Percentiles rank a stretch among this genome's conserved stretches.
These are phyloP conservation scores for Colletotrichum sp. DNA, from an alignment of 2,329 filamentous ascomycete genomes.

Conservation along the genomic window DNA sequence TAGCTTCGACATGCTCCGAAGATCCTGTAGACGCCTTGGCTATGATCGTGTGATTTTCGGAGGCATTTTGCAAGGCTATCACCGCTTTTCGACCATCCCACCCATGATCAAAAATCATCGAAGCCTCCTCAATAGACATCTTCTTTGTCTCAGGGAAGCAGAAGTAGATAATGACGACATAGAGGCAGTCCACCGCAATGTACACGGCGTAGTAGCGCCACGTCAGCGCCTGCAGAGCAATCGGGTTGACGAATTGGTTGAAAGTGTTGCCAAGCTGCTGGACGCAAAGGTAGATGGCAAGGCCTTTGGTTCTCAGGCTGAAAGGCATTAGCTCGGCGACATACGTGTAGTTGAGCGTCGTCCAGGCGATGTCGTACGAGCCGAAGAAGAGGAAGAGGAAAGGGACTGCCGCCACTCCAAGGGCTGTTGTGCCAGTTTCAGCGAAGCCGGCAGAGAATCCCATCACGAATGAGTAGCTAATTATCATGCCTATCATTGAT, in stretches of 20 bases:
- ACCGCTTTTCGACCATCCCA: too few species aligned
- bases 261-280: conserved; percentile 19
- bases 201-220: conserved; percentile 48
- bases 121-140: neutral
- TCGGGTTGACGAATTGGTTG: conserved; percentile 40
- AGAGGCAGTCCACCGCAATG: conserved; percentile 32
- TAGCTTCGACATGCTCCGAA: too few species aligned
- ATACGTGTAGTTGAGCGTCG: conserved; percentile 47
- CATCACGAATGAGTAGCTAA: too few species aligned
- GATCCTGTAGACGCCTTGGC: too few species aligned
- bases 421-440: neutral
- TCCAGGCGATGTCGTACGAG: conserved; percentile 41
- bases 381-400: conserved; percentile 50
- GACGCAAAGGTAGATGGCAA: conserved; percentile 28
- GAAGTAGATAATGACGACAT: conserved; percentile 38
- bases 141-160: conserved; percentile 34
- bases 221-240: conserved; percentile 37
- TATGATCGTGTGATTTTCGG: too few species aligned
- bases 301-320: conserved; percentile 25
- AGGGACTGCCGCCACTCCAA: conserved; percentile 51
- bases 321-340: conserved; percentile 27
- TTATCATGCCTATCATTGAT: too few species aligned
- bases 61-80: too few species aligned
- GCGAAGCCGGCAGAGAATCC: too few species aligned
- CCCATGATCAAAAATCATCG: neutral